Evolutionary conservation across 345 rosid genomes (phyloP), one percentile per base, ranked within the genome.

Genomic region (Barbarea vulgaris): DNA sequence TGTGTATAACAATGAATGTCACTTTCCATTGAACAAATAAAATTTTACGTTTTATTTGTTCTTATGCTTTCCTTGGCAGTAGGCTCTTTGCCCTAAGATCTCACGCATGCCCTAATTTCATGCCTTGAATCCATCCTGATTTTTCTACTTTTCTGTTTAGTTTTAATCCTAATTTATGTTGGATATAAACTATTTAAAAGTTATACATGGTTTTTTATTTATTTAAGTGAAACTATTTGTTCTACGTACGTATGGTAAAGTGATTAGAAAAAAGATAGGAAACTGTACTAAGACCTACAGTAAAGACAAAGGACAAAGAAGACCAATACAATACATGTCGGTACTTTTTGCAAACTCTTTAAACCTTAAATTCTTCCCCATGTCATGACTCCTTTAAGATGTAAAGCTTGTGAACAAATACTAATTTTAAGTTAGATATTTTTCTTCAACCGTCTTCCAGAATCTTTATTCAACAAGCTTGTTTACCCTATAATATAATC

Each of bases 101-200:
- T 62, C 52, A 62, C 67, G 67, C 67, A 21, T 62, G 67, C 67
- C 67, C 52, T 62, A 62, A 41, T 41, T 62, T 41, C 34, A 62
- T 12, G 67, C 67, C 67, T 24, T 62, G 36, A 42, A 62, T 41
- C 67, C 67, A 62, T 41, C 67, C 52, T 41, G 19, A n/a, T 62
- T 62, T 62, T 41, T 25, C 67, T 24, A 62, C 52, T 62, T 41
- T 39, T 24, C 51, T 62, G 36, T 24, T 62, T 62, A 8, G 42
- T 61, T 61, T 13, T 24, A 24, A 22, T 52, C 2, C 17, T 14
- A 52, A 13, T 24, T 24, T 17, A 6, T 27, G 19, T 54, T 54
- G 34, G 34, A 25, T 54, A 14, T 25, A 15, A 12, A 53, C 25
- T 52, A 24, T 31, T 31, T 14, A 4, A 10, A 47, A 12, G n/a